Evolutionary conservation across 140 eudicot genomes (phyloP), one percentile per base, ranked within the genome.

Genomic region (Oenanthe javanica): DNA sequence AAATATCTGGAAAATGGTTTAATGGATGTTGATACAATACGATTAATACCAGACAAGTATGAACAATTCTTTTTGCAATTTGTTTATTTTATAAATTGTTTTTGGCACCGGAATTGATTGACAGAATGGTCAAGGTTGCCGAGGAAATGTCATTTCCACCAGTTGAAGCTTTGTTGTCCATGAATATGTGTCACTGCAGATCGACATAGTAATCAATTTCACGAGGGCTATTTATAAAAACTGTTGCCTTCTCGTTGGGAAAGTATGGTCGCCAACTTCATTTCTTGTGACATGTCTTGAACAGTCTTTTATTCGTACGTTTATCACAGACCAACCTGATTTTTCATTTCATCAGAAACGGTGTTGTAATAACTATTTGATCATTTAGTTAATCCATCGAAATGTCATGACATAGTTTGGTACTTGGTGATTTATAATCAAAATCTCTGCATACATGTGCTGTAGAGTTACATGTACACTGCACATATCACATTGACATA

Each of bases 211-310:
- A 63, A 63, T 63, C 71, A 63, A 23, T 23, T 63, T 63, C 71
- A 63, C 71, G 40, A 63, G 71, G 71, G 6, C 40, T 63, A 63
- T 63, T 63, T 63, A 63, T 61, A 63, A 10, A 23, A 63, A 63
- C 40, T 63, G 71, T 23, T 63, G 71, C 71, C 71, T 63, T 63
- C 71, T 63, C 71, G 71, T 63, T 63, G 71, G 40, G 6, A 63
- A 63, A 63, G 71, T 25, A 63, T 63, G 40, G 71, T 63, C 40
- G 15, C 71, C 40, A 23, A 63, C 71, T 9, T 63, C 25, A 63
- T 63, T 63, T 63, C 71, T 25, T 63, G 71, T 63, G 40, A 63
- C 71, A 63, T n/a, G 8, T 54, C 23, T 54, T 54, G n/a, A 54
- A 16, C n/a, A 15, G 11, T n/a, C 25, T 61, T 10, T 9, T 63